Base-by-base conservation (phyloP, 2,329 filamentous ascomycete genomes). In the Epichloe sibirici region DNA sequence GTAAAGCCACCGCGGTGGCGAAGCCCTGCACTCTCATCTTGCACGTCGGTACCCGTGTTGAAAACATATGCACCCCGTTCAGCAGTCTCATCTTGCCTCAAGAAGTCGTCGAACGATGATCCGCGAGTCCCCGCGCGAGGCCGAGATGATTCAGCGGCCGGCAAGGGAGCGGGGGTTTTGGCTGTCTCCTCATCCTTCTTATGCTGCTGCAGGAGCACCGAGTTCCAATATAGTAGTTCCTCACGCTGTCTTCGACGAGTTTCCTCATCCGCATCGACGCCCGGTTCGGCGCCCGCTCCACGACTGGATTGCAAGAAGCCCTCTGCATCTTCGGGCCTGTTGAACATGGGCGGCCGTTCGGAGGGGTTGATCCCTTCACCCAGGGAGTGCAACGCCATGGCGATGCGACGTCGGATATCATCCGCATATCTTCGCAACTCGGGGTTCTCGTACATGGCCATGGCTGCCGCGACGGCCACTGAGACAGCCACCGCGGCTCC, bases 151-250 rank as follows among this genome's bases (percentile, higher is more conserved):
- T 45, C 21, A 7, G 39, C 23, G 5, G 11, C 40, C 7, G 17
- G 23, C 44, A 35, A 21, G 12, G 45, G 37, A 15, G 23, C 6
- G 1, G 38, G 13, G 15, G 15, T 28, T 9, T n/a, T 34, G 12
- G 49, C 7, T 21, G 28, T 15, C 28, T 66, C 57, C 55, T 57
- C 61, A 52, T 71, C 68, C 59, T 71, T 62, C 63, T 76, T 75
- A 60, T 72, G 62, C 62, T 76, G 76, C 62, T 75, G 69, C 49
- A 80, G 63, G 49, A 69, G 75, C 35, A 80, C 57, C 3, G 75
- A 71, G 60, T 85, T 85, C 81, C 81, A 85, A 59, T 82, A 83
- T 65, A 83, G 70, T 55, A 85, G 63, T 65, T 85, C 81, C 59
- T 84, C 81, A 39, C 81, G 74, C 63, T 85, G 81, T 53, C 78